Percentiles rank a stretch among this genome's conserved stretches.
These are phyloP conservation scores for Acrocalymma vagum DNA, from an alignment of 2,329 filamentous ascomycete genomes.

Conservation along the genomic window DNA sequence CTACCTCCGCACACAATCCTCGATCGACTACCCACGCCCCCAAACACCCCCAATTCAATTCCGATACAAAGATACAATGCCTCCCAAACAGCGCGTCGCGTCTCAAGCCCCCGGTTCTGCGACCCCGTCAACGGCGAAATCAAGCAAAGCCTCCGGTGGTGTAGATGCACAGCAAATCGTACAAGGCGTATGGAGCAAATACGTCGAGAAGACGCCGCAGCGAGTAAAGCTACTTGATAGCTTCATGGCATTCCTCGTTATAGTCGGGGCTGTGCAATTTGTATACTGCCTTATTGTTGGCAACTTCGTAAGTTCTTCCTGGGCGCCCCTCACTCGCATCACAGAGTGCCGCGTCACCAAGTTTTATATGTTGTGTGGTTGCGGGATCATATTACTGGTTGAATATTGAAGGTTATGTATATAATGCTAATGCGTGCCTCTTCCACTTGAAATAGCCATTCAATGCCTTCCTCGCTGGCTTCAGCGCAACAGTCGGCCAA, in stretches of 20 bases:
- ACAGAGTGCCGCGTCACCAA: too few species aligned
- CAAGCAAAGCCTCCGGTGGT: slow-evolving; percentile 33
- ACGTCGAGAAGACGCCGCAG: slow-evolving; percentile 83
- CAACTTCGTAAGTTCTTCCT: slow-evolving; percentile 79
- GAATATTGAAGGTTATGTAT: neutral
- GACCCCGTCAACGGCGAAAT: slow-evolving; percentile 24
- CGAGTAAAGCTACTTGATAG: slow-evolving; percentile 90
- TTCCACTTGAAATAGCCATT: slow-evolving; percentile 75
- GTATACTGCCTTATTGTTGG: slow-evolving; percentile 89
- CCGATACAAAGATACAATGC: too few species aligned
- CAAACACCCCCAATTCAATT: slow-evolving; percentile 6
- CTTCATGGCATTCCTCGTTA: slow-evolving; percentile 87
- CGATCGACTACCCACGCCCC: slow-evolving; percentile 8
- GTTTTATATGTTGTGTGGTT: neutral
- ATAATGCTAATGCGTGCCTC: slow-evolving; percentile 4
- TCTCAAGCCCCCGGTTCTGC: slow-evolving; percentile 21
- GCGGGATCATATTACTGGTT: neutral
- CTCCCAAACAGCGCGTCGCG: slow-evolving; percentile 41
- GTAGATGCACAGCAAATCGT: slow-evolving; percentile 66
- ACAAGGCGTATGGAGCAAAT: slow-evolving; percentile 77
- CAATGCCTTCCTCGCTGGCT: slow-evolving; percentile 97
- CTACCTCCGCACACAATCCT: slow-evolving; percentile 17
- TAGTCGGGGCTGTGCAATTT: slow-evolving; percentile 91
- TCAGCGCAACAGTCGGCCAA: slow-evolving; percentile 92
- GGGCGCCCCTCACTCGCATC: neutral